phyloP scores from a whole-genome alignment of 2,329 filamentous ascomycete genomes.

The Thermochaetoides dissita region DNA sequence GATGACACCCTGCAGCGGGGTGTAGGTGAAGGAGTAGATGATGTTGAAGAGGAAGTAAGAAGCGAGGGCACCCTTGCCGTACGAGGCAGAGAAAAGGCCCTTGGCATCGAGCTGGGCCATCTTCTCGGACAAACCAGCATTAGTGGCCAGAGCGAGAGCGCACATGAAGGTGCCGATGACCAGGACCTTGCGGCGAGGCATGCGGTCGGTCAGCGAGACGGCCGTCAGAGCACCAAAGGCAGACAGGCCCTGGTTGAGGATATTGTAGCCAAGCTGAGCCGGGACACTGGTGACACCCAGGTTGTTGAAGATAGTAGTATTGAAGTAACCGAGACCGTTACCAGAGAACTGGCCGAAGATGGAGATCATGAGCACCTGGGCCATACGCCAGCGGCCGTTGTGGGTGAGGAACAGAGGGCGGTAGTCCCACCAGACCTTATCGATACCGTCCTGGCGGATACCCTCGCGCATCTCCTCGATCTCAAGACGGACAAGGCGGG shows the following conservation, averaged over 20 bases:
- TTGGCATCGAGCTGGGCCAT: slow-evolving; percentile 18
- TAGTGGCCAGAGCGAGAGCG: slow-evolving; percentile 28
- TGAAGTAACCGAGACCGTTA: slow-evolving; percentile 37
- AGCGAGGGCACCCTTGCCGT: slow-evolving; percentile 29
- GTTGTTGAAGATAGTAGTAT: slow-evolving; percentile 31
- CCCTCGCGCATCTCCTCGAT: slow-evolving; percentile 28
- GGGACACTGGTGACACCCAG: slow-evolving; percentile 24
- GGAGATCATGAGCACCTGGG: slow-evolving; percentile 35
- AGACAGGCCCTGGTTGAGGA: slow-evolving; percentile 32
- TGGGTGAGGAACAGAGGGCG: slow-evolving; percentile 29
- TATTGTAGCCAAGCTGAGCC: slow-evolving; percentile 30
- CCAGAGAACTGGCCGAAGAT: slow-evolving; percentile 38
- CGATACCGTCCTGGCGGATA: slow-evolving; percentile 30
- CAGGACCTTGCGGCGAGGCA: slow-evolving; percentile 33
- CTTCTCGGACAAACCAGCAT: slow-evolving; percentile 29
- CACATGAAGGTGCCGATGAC: slow-evolving; percentile 30
- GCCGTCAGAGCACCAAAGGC: slow-evolving; percentile 31
- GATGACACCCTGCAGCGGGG: slow-evolving; percentile 33
- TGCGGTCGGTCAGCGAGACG: slow-evolving; percentile 28
- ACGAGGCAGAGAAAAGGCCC: slow-evolving; percentile 21
- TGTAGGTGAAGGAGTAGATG: slow-evolving; percentile 36
- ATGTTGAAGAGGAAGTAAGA: slow-evolving; percentile 37
- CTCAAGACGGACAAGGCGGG: slow-evolving; percentile 26
- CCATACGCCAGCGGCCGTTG: slow-evolving; percentile 33
- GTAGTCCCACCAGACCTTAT: slow-evolving; percentile 35